Evolutionary conservation across 805 yeast genomes (phyloP).

Genomic region (Candida krabiensis): DNA sequence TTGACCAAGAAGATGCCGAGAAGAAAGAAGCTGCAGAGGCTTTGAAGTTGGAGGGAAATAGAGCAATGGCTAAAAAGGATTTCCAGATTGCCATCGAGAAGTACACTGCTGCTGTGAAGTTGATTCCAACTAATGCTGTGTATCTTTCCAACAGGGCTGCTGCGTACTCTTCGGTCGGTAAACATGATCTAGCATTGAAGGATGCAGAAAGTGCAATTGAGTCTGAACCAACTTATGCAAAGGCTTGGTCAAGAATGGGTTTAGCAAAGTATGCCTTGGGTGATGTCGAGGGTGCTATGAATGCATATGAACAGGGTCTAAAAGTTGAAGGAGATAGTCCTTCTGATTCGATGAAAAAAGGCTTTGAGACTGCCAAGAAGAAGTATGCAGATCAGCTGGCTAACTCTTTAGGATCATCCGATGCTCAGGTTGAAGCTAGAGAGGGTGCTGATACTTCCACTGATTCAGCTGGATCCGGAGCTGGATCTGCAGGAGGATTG

Average conservation of each 20-base stretch:
- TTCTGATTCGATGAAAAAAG: slow-evolving; percentile 87
- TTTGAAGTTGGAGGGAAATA: slow-evolving; percentile 84
- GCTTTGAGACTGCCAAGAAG: slow-evolving; percentile 89
- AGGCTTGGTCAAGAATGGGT: slow-evolving; percentile 94
- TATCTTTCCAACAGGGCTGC: slow-evolving; percentile 96
- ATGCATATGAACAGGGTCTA: slow-evolving; percentile 86
- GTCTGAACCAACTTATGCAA: slow-evolving; percentile 76
- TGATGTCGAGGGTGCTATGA: slow-evolving; percentile 85
- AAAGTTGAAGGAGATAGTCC: slow-evolving; percentile 84
- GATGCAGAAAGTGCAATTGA: slow-evolving; percentile 85
- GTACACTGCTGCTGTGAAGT: slow-evolving; percentile 77
- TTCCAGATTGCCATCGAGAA: slow-evolving; percentile 69
- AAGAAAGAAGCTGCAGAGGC: slow-evolving; percentile 74
- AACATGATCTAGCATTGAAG: slow-evolving; percentile 73
- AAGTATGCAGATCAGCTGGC: slow-evolving; percentile 77
- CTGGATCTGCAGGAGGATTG: slow-evolving; percentile 50
- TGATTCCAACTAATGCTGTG: slow-evolving; percentile 73
- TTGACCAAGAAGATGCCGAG: slow-evolving; percentile 49
- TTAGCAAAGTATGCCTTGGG: slow-evolving; percentile 93
- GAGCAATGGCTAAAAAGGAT: slow-evolving; percentile 77
- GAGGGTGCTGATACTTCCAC: slow-evolving; percentile 28
- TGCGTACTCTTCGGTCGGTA: slow-evolving; percentile 76
- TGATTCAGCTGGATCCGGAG: slow-evolving; percentile 31
- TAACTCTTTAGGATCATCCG: slow-evolving; percentile 35
- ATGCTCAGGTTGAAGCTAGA: slow-evolving; percentile 22